Percentiles rank a stretch among this genome's conserved stretches.
Evolutionary conservation across 148 eudicot genomes (phyloP).

Genomic region (Rhododendron ovatum): DNA sequence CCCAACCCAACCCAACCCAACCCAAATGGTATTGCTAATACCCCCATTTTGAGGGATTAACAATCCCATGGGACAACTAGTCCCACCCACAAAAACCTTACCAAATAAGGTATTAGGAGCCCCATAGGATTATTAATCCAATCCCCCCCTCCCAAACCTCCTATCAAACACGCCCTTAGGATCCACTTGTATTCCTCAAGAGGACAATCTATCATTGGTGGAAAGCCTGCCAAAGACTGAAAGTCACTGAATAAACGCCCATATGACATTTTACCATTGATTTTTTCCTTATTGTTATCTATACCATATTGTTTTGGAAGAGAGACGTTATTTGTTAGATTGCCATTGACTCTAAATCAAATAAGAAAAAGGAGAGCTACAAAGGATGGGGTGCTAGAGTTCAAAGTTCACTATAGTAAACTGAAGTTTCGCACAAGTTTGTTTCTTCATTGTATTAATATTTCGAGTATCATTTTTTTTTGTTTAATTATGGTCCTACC

Average conservation of each 20-base stretch:
- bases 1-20: too few species aligned
- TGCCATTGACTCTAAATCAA: background rate
- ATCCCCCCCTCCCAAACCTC: too few species aligned
- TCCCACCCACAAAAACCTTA: too few species aligned
- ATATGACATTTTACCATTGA: background rate
- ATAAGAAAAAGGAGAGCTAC: background rate
- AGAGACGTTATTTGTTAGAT: background rate
- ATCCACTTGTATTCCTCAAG: background rate
- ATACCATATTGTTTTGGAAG: background rate
- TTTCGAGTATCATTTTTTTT: background rate
- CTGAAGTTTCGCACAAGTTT: background rate
- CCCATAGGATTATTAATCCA: too few species aligned
- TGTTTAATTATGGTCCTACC: background rate
- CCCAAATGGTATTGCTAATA: too few species aligned
- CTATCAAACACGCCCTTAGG: too few species aligned
- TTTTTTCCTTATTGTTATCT: background rate
- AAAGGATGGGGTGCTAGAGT: background rate
- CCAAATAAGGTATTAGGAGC: too few species aligned
- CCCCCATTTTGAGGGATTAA: too few species aligned
- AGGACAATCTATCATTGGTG: background rate
- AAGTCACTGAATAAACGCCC: background rate
- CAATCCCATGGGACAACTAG: too few species aligned
- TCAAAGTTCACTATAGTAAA: background rate
- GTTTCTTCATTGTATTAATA: background rate
- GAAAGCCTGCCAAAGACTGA: background rate